Conservation (phyloP, 805 yeast species). For the Saccharomycopsis fibuligera region DNA sequence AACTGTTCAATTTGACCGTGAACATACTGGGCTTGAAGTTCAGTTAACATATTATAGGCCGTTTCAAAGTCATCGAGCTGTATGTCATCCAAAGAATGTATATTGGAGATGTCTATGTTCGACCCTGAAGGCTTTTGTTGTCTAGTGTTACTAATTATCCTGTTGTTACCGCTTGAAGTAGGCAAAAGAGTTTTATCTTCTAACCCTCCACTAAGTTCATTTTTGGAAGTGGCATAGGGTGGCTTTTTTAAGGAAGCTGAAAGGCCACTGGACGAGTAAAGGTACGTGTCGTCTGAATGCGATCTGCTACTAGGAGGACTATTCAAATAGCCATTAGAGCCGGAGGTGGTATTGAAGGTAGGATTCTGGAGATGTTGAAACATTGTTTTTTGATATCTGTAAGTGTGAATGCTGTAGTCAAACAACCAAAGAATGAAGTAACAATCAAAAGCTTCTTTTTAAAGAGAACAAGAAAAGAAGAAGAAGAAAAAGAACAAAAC, state of each 20-base stretch:
- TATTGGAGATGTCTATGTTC: slow-evolving; percentile 2
- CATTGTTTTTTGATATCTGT: too few species aligned
- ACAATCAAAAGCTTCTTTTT: too few species aligned
- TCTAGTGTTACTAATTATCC: background rate
- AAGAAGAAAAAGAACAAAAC: too few species aligned
- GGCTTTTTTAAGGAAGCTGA: too few species aligned
- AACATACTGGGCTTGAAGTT: slow-evolving; percentile 13
- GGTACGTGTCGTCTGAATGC: background rate
- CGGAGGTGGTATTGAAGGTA: background rate
- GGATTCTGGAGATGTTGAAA: background rate
- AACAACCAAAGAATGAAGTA: too few species aligned
- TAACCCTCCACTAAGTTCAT: too few species aligned
- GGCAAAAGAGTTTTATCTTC: too few species aligned
- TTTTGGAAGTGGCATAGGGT: too few species aligned
- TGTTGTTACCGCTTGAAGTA: too few species aligned
- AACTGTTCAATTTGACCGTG: slow-evolving; percentile 17
- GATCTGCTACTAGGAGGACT: slow-evolving; percentile 12
- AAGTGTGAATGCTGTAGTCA: too few species aligned
- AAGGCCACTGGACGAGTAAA: background rate
- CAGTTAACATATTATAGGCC: slow-evolving; percentile 14
- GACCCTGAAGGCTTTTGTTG: background rate
- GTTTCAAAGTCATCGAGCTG: slow-evolving; percentile 19
- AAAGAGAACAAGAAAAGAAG: too few species aligned
- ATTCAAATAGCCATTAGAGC: background rate
- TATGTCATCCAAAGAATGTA: slow-evolving; percentile 16